Base-by-base conservation (phyloP, 2,329 filamentous ascomycete genomes). In the Penicillium sp. region DNA sequence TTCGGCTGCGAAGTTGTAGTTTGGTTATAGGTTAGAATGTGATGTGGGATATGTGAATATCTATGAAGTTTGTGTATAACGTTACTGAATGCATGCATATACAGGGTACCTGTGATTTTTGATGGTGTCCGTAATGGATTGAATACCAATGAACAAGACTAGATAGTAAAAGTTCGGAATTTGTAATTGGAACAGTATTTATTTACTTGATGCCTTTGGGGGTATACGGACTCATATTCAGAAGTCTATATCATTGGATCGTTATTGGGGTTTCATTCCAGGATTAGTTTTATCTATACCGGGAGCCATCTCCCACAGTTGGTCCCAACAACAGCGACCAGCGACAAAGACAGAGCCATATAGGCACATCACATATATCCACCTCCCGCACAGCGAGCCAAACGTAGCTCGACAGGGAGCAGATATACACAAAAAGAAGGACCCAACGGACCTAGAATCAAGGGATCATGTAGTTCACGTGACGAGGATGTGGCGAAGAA, bases 401-500 rank as follows among this genome's bases (percentile, higher is more conserved):
- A 55, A 16, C 27, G 21, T 39, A 48, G 27, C 25, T 48, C 39
- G 31, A 19, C 27, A 48, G 37, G 50, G 42, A 55, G 10, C 14
- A 50, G 31, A 51, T 31, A 50, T 42, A 58, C 51, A 42, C 42
- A 26, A 35, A 47, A 45, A 43, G 25, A 44, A 50, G 52, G 48
- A 13, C 43, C 21, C 39, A 43, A 51, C 52, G 16, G 50, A 50
- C 58, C 48, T 60, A 33, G 33, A 47, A 58, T 54, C 49, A 58
- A 50, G 55, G 60, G 45, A 62, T 65, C 62, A 61, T 62, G 50
- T 47, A 53, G 53, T 65, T 63, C 63, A 67, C 63, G 64, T 65
- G 63, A 67, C 59, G 59, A 33, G 14, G 56, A 59, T 55, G 61
- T 63, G 61, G 63, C 62, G 54, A 65, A 58, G 58, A 56, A 69